phyloP scores from a whole-genome alignment of 2,329 filamentous ascomycete species.

The Colletotrichum abscissum region DNA sequence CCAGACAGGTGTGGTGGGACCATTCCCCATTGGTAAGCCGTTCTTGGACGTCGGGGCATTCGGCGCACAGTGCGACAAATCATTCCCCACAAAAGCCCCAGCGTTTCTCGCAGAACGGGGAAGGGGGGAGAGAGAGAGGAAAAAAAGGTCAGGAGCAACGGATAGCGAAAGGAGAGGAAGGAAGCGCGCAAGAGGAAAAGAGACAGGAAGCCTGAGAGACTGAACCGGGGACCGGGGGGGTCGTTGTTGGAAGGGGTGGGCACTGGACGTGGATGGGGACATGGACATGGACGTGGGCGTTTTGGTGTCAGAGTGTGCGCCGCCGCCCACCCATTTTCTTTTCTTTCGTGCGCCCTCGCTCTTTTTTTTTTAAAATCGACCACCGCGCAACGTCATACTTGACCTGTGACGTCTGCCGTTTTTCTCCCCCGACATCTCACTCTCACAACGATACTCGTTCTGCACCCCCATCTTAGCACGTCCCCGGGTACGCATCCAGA shows the following conservation, averaged over 20 bases:
- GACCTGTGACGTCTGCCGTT: constrained; percentile 56
- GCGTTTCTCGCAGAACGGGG: constrained; percentile 21
- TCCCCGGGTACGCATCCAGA: constrained; percentile 24
- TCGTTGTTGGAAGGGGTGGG: constrained; percentile 4
- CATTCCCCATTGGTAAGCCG: constrained; percentile 30
- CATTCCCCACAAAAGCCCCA: background rate
- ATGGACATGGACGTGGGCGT: constrained; percentile 21
- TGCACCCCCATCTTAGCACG: constrained; percentile 26
- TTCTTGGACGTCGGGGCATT: constrained; percentile 4
- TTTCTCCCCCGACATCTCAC: constrained; percentile 34
- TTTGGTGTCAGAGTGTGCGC: constrained; percentile 35
- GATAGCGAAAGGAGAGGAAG: background rate
- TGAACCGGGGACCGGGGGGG: constrained; percentile 12
- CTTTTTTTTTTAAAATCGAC: constrained; percentile 39
- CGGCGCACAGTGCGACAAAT: constrained; percentile 19
- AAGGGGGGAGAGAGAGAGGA: constrained; percentile 7
- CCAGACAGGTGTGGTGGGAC: background rate
- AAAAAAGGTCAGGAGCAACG: background rate
- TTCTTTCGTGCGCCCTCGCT: constrained; percentile 39
- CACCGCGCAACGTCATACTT: constrained; percentile 54
- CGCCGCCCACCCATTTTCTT: constrained; percentile 44
- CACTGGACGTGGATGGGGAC: constrained; percentile 17
- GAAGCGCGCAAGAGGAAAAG: background rate
- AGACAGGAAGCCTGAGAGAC: background rate
- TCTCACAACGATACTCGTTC: constrained; percentile 33